Evolutionary conservation across 768 basidiomycete species (phyloP).

Genomic region (Termitomyces titanicus): DNA sequence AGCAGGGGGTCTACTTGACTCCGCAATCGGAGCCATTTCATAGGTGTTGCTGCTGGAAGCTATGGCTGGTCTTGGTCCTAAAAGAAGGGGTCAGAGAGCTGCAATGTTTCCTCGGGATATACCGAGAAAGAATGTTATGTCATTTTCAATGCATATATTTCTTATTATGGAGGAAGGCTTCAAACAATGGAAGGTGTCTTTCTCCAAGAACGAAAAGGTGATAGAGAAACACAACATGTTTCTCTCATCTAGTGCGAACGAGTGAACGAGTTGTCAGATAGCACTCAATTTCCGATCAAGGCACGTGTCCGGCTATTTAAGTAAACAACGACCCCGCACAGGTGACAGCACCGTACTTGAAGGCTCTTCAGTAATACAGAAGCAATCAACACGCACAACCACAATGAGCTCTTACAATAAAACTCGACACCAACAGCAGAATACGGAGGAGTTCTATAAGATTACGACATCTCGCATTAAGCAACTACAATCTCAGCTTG

Average conservation of each 20-base stretch:
- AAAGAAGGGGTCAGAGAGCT: background rate
- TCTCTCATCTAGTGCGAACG: no score
- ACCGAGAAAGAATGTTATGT: no score
- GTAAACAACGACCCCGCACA: no score
- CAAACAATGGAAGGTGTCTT: no score
- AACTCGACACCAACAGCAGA: conserved; percentile 22
- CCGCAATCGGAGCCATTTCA: conserved; percentile 40
- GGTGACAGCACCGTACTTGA: no score
- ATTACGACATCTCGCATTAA: conserved; percentile 63
- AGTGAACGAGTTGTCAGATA: no score
- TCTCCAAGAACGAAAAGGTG: no score
- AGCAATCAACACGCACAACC: conserved; percentile 1
- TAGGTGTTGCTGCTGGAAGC: conserved; percentile 21
- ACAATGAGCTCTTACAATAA: conserved; percentile 36
- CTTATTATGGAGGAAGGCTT: no score
- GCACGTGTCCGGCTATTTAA: no score
- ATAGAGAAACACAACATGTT: no score
- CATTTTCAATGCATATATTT: background rate
- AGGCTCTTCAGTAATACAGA: no score
- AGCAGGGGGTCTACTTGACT: conserved; percentile 24
- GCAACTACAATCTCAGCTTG: conserved; percentile 66
- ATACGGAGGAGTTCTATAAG: conserved; percentile 50
- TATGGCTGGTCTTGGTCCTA: conserved; percentile 7
- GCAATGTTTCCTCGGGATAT: no score
- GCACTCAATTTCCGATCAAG: background rate